A percentile compares a stretch with the other conserved stretches of the same genome.
Conservation (phyloP, 441 rosid species). For the Populus hybrid region DNA sequence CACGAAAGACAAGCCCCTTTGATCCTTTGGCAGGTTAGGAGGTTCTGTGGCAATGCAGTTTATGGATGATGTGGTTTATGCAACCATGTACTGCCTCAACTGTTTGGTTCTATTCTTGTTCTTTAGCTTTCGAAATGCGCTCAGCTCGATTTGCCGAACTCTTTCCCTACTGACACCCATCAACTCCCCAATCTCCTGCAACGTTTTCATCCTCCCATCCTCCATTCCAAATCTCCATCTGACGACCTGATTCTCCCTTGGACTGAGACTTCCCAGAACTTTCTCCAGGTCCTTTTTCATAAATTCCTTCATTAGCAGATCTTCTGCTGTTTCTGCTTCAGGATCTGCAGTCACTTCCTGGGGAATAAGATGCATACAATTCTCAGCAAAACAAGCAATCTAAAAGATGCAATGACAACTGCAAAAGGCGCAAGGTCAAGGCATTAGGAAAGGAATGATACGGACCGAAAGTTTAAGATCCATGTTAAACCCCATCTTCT, state of each 20-base stretch:
- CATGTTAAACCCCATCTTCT: constrained; percentile 64
- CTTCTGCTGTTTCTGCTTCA: constrained; percentile 68
- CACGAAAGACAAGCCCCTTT: constrained; percentile 7
- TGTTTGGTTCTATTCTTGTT: constrained; percentile 72
- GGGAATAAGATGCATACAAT: constrained; percentile 13
- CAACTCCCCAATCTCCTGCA: constrained; percentile 90
- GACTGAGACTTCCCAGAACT: constrained; percentile 63
- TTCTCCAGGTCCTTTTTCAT: constrained; percentile 79
- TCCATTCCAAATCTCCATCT: constrained; percentile 87
- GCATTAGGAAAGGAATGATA: constrained; percentile 9
- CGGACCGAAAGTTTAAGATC: constrained; percentile 79
- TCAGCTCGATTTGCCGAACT: constrained; percentile 75
- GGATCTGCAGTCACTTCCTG: constrained; percentile 90
- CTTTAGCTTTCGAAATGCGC: constrained; percentile 84
- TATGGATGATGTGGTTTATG: constrained; percentile 22
- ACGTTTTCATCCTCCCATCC: constrained; percentile 81
- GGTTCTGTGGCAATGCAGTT: constrained; percentile 6
- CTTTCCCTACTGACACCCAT: constrained; percentile 88
- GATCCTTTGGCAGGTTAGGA: constrained; percentile 19
- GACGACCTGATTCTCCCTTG: constrained; percentile 79
- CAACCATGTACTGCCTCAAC: constrained; percentile 61
- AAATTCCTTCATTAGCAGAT: constrained; percentile 57
- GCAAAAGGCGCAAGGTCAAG: neutral
- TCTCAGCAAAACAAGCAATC: neutral
- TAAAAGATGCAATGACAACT: neutral